These are phyloP conservation scores for Massarina eburnea DNA, from an alignment of 2,329 filamentous ascomycete species.

Conservation along the genomic window DNA sequence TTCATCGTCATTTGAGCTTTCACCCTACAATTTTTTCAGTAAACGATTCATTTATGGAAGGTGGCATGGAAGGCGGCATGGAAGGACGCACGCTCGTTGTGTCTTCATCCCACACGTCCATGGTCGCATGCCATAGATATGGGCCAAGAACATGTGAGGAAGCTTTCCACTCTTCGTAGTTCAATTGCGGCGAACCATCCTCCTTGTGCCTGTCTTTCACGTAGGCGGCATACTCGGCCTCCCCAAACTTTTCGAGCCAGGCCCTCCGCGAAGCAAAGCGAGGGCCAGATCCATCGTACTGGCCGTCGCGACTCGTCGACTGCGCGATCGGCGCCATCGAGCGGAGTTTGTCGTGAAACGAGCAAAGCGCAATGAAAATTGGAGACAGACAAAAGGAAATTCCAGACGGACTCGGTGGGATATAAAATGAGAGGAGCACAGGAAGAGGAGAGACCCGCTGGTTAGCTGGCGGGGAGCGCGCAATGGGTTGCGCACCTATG, in stretches of 20 bases:
- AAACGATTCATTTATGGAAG: constrained; percentile 5
- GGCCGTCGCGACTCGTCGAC: constrained; percentile 10
- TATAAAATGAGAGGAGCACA: constrained; percentile 1
- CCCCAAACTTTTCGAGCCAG: constrained; percentile 26
- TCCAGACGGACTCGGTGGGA: neutral
- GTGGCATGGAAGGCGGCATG: neutral
- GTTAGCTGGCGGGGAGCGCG: constrained; percentile 8
- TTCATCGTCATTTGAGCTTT: constrained; percentile 19
- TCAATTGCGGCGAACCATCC: constrained; percentile 22
- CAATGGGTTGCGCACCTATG: constrained; percentile 23
- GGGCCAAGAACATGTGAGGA: constrained; percentile 30
- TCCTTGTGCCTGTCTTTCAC: constrained; percentile 17
- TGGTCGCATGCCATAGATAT: constrained; percentile 33
- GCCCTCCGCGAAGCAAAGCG: constrained; percentile 13
- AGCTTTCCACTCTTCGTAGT: constrained; percentile 35
- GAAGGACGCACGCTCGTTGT: constrained; percentile 29
- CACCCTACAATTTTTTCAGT: constrained; percentile 31
- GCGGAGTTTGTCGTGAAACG: constrained; percentile 4
- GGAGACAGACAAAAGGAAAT: constrained; percentile 7
- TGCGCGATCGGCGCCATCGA: constrained; percentile 26
- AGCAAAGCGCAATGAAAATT: constrained; percentile 4
- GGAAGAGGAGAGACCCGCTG: neutral
- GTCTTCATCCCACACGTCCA: constrained; percentile 30
- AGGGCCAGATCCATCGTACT: constrained; percentile 3
- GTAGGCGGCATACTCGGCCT: constrained; percentile 29